Evolutionary conservation across 768 basidiomycete species (phyloP).

Genomic region (Aureoboletus auriporus): DNA sequence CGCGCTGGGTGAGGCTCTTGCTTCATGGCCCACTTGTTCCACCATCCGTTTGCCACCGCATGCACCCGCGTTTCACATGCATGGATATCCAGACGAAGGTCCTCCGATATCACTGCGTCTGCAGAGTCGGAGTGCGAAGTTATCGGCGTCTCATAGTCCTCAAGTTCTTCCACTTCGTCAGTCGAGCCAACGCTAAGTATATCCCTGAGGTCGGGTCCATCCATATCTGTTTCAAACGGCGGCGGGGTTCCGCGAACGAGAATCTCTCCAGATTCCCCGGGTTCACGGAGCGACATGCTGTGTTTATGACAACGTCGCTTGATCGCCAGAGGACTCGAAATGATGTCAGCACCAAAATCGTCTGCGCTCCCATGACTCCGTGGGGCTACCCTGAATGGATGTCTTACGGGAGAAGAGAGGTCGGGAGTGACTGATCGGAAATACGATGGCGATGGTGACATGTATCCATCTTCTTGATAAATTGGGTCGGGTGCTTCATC

Average conservation of each 20-base stretch:
- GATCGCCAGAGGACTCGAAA: conserved; percentile 29
- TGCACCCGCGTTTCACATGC: conserved; percentile 32
- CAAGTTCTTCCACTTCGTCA: conserved; percentile 43
- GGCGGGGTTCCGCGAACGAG: conserved; percentile 32
- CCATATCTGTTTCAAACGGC: conserved; percentile 10
- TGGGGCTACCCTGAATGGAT: conserved; percentile 19
- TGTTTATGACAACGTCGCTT: conserved; percentile 14
- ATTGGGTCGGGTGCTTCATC: conserved; percentile 41
- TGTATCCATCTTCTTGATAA: conserved; percentile 78
- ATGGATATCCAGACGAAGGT: conserved; percentile 18
- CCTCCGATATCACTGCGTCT: conserved; percentile 25
- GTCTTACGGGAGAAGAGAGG: conserved; percentile 59
- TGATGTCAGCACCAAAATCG: conserved; percentile 50
- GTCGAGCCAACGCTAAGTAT: conserved; percentile 39
- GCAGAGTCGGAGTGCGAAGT: conserved; percentile 28
- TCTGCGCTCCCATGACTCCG: conserved; percentile 14
- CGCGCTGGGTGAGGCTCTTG: conserved; percentile 11
- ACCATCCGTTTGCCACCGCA: conserved; percentile 47
- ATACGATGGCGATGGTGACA: conserved; percentile 63
- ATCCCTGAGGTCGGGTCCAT: conserved; percentile 44
- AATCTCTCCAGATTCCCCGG: conserved; percentile 6
- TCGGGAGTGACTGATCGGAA: conserved; percentile 50
- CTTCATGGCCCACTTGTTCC: conserved; percentile 45
- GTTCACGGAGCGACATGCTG: conserved; percentile 1
- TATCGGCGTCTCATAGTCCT: conserved; percentile 21